phyloP scores from a whole-genome alignment of 75 land plant genomes.

The Gnetum montanum region DNA sequence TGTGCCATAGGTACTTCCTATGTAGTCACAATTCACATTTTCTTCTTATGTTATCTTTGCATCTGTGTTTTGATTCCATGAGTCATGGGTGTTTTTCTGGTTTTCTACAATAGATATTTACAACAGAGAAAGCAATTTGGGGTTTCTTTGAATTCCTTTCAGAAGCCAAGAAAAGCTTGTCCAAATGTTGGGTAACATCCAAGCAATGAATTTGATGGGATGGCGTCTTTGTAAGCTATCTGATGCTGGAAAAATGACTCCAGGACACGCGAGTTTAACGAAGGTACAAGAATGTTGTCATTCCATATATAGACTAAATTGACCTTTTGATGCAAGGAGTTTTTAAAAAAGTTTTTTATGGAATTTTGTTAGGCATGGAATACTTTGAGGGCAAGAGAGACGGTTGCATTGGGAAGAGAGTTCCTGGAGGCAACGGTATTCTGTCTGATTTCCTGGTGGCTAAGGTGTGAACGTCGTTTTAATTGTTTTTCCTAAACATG shows the following conservation, averaged over 20 bases:
- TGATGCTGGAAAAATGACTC: conserved; percentile 84
- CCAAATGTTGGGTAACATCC: conserved; percentile 81
- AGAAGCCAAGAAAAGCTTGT: conserved; percentile 88
- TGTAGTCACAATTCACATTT: no score
- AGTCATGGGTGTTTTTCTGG: no score
- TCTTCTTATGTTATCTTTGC: no score
- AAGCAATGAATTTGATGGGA: conserved; percentile 85
- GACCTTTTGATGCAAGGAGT: neutral
- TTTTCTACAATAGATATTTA: conserved; percentile 49
- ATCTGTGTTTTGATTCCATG: no score
- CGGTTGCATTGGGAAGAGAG: conserved; percentile 80
- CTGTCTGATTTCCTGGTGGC: conserved; percentile 90
- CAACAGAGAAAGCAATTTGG: conserved; percentile 94
- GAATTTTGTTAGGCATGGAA: conserved; percentile 62
- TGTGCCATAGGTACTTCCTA: conserved; percentile 79
- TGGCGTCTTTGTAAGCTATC: conserved; percentile 91
- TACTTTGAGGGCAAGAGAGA: conserved; percentile 69
- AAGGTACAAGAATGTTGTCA: conserved; percentile 35
- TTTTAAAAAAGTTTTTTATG: neutral
- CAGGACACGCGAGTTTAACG: conserved; percentile 86
- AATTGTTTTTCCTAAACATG: no score
- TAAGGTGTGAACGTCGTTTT: conserved; percentile 70
- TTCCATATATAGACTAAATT: neutral
- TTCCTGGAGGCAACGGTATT: conserved; percentile 97
- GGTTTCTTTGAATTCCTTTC: conserved; percentile 81